Base-by-base conservation (phyloP, 148 eudicot genomes). In the Rhododendron molle region DNA sequence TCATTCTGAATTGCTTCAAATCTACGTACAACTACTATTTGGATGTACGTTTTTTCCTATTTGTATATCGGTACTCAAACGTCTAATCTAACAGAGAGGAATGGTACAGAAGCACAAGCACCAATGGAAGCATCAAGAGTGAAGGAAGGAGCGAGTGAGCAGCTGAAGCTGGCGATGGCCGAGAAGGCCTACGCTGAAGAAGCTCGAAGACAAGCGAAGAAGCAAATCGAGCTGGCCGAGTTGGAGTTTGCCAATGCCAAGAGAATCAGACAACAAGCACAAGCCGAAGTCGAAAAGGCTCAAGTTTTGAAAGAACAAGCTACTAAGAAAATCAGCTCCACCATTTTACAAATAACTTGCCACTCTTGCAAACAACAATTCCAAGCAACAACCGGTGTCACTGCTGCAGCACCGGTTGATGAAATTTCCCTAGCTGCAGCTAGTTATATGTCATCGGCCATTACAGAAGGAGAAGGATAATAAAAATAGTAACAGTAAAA, bases 161-260 rank as follows among this genome's bases (percentile, higher is more conserved):
- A 92, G 86, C 86, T 94, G 28, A 91, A 88, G 89, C 30, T 86
- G 52, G 98, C 96, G 12, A 86, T 90, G 87, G 83, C 82, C 0
- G 87, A 89, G 28, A 89, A 83, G 83, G 88, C 88, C 3, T 89
- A 85, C 14, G 89, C 89, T 0, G 89, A 89, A 44, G 91, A 89
- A 74, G 88, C 89, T 7, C 78, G 89, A 44, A n/a, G 60, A 54
- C 85, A 87, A 6, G 89, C 88, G 4, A 87, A 44, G 80, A 80
- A 82, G 43, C 83, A 89, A 60, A 85, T 89, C 44, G 86, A 89
- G 78, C 23, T 85, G 85, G 91, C 91, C 7, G 89, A 89, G 85
- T 21, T 83, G 87, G 91, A 89, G 54, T 87, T 89, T 23, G 80
- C 73, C 1, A 89, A 85, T 30, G 91, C 91, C 6, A 87, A 83